Base-by-base conservation (phyloP, 148 eudicot genomes). In the Dianthus caryophyllus region DNA sequence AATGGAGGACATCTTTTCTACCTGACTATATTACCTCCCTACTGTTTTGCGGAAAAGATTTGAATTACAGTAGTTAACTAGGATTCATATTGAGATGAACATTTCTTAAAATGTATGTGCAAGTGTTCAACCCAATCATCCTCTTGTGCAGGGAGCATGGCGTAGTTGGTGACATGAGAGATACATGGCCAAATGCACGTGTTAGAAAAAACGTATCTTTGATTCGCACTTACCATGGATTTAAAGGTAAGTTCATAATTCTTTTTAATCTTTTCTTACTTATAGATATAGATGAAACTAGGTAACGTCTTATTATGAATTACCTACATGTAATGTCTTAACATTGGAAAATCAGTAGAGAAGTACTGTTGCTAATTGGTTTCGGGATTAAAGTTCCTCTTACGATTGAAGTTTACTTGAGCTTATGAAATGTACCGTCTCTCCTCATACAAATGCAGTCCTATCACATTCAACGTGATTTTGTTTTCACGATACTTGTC, bases 141-240 rank as follows among this genome's bases (percentile, higher is more conserved):
- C 31, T 44, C 41, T 20, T 60, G 13, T 70, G 54, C 83, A 90
- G 97, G 75, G 99, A 90, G 82, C 99, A 94, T 61, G 99, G 99
- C 22, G 84, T 77, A 51, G 83, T 94, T 25, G 99, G 99, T 62
- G 99, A 90, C 67, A 86, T 94, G 93, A 94, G 99, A 77, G 99
- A 94, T 65, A 81, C 91, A 54, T 94, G 99, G 99, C 99, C 96
- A 48, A 90, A 76, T 77, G 96, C 99, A 69, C 87, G 97, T 31
- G 88, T 85, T 53, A 84, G 97, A 65, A 94, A 94, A 76, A 94
- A 94, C 59, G 80, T 81, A 9, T 77, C 91, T 51, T 84, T 88
- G 16, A 88, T 94, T 65, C 97, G 88, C 83, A 90, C 97, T 29
- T 94, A 88, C 74, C 99, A 94, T 67, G 99, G 99, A 57, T 94